Evolutionary conservation across 2,329 filamentous ascomycete species (phyloP), one percentile per base, ranked within the genome.

Genomic region (Elsinoe ampelina): DNA sequence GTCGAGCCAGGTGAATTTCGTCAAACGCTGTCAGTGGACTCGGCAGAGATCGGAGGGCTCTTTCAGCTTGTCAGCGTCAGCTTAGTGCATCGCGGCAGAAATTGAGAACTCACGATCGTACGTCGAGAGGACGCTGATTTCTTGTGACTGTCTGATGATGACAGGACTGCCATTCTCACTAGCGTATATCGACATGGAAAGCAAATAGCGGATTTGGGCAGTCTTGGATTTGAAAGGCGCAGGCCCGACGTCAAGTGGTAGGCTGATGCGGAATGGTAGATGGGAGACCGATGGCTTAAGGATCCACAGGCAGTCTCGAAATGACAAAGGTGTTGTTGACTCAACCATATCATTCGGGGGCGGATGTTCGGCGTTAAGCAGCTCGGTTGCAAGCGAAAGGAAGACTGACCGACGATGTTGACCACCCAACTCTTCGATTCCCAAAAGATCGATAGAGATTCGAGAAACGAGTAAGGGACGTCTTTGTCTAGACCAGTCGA

Each of bases 181-280:
- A 17, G 80, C 68, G 26, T 77, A 65, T 1, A 77, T 67, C 4
- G 77, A 78, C 0, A 72, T 71, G 57, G 71, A 74, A 5, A 80
- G 69, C 11, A 75, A 59, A 55, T 80, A 80, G 38, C 75, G 71
- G 43, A 80, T 80, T 32, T 68, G 71, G 11, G 76, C 77, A 57
- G 73, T 73, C 59, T 73, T 79, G 0, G 77, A 79, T 19, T 72
- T 68, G 54, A 80, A 80, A 1, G 78, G 77, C 13, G 77, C 76
- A 10, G 78, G 78, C 5, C 78, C 78, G 26, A 79, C 74, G 58
- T 79, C 76, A 17, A 80, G 67, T 2, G 78, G 78, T 13, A 80
- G 64, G 60, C 77, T 79, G 56, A 81, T 62, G 58, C 73, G 72
- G 64, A 81, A 81, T 3, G 77, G 76, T 3, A 80, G 61, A 30